Percentiles rank a stretch among this genome's conserved stretches.
Conservation (phyloP, 2,329 filamentous ascomycete genomes). For the Aspergillus oerlinghausenensis region DNA sequence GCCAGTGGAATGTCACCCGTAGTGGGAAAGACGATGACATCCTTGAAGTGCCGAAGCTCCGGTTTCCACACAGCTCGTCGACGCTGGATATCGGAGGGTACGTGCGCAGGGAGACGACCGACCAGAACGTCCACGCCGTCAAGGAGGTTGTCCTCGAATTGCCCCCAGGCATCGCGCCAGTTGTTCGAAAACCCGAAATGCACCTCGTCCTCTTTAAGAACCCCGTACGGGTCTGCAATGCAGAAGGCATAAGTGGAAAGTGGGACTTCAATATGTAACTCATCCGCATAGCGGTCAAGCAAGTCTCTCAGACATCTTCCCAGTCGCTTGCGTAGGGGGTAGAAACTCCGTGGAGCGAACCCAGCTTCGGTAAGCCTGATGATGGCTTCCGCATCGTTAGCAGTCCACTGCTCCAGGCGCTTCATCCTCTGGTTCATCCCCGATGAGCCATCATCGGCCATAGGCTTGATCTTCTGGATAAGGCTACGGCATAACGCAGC, state of each 20-base stretch:
- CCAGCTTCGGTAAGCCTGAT: slow-evolving; percentile 42
- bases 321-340: slow-evolving; percentile 40
- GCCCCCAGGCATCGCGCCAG: slow-evolving; percentile 33
- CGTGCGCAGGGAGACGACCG: slow-evolving; percentile 53
- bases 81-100: slow-evolving; percentile 58
- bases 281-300: slow-evolving; percentile 41
- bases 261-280: slow-evolving; percentile 46
- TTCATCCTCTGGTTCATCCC: slow-evolving; percentile 17
- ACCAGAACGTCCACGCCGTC: slow-evolving; percentile 51
- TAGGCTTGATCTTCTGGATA: slow-evolving; percentile 30
- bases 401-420: slow-evolving; percentile 34
- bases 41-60: slow-evolving; percentile 50
- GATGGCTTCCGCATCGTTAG: slow-evolving; percentile 30
- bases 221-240: slow-evolving; percentile 51
- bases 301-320: slow-evolving; percentile 35
- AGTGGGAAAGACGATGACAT: slow-evolving; percentile 56
- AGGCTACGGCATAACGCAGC: slow-evolving; percentile 32
- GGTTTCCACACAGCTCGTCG: slow-evolving; percentile 45
- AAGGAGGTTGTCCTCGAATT: slow-evolving; percentile 42
- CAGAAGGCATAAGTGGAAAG: slow-evolving; percentile 53
- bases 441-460: slow-evolving; percentile 18
- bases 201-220: slow-evolving; percentile 52
- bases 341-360: slow-evolving; percentile 41
- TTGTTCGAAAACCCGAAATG: slow-evolving; percentile 51
- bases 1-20: slow-evolving; percentile 52